Base-by-base conservation (phyloP, 371 early-diverging fungal species). In the Mortierella sp. region DNA sequence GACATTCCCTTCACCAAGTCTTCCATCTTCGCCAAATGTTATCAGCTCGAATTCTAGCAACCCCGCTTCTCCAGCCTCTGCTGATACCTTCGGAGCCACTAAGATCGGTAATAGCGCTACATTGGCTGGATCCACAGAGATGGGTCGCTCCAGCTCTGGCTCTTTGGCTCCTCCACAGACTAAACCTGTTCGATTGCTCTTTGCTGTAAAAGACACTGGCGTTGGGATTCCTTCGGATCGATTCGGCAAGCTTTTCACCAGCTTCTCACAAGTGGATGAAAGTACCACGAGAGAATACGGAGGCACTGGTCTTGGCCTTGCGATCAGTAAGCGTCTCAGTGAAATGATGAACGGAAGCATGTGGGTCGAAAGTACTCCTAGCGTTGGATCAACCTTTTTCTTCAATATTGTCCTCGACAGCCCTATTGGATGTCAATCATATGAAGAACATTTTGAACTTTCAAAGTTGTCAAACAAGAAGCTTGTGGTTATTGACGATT, bases 121-220 rank as follows among this genome's bases (percentile, higher is more conserved):
- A 4, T 51, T 62, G 34, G 17, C 51, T 12, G 66, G 37, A 5
- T 29, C 63, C 7, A 1, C 51, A 0, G 62, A 37, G 3, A 55
- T 66, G 45, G 72, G 57, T 10, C 62, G 64, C 10, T 37, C 68
- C 55, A 64, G 68, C 45, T 64, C 74, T 23, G 64, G 75, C 0
- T 68, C 69, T 0, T 17, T 68, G 35, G 45, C 19, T 19, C 10
- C 53, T 17, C 69, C 65, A 17, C 45, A 59, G 23, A 63, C 77
- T 42, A 77, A 67, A 53, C 69, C 79, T 2, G 67, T 79, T 26
- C 56, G 64, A 37, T 37, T 86, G 40, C 28, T 83, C 26, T 76
- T 89, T 62, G 76, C 85, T 10, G 90, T 92, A 15, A 75, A 64
- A 61, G 92, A 92, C 66, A 86, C 90, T 0, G 92, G 92, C 29